Evolutionary conservation across 176 grass and related monocot species (phyloP).

Genomic region (Musa schizocarpa): DNA sequence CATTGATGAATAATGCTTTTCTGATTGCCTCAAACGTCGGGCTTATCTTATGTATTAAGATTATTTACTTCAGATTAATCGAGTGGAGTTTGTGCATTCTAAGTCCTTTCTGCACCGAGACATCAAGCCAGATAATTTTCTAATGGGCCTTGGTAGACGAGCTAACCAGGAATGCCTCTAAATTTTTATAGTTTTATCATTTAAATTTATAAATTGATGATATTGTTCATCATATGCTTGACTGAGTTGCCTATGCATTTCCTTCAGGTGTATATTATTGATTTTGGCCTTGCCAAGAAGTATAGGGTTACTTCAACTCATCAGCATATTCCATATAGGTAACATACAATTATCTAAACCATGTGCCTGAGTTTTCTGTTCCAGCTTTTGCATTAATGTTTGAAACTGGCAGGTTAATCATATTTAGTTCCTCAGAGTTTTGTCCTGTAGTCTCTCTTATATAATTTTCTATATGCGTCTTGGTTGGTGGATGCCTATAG

Average conservation of each 20-base stretch:
- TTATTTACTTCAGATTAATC: constrained; percentile 46
- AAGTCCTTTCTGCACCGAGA: constrained; percentile 90
- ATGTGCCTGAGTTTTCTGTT: not conserved
- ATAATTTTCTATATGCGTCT: no score
- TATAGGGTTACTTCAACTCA: constrained; percentile 60
- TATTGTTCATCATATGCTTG: constrained; percentile 9
- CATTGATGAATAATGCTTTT: not conserved
- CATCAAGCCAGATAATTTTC: constrained; percentile 94
- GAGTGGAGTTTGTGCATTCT: constrained; percentile 63
- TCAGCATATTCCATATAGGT: constrained; percentile 94
- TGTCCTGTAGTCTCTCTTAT: no score
- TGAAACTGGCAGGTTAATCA: no score
- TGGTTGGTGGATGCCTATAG: no score
- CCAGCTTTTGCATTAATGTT: not conserved
- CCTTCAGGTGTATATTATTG: constrained; percentile 73
- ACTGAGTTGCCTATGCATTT: constrained; percentile 1
- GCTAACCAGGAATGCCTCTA: constrained; percentile 39
- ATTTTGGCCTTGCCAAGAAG: constrained; percentile 92
- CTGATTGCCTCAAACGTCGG: not conserved
- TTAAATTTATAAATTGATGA: not conserved
- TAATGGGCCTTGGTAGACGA: constrained; percentile 78
- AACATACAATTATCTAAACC: not conserved
- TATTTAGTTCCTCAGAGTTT: no score
- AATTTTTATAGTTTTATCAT: not conserved
- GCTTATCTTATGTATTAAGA: not conserved